Percentiles rank a stretch among this genome's conserved stretches.
phyloP scores from a whole-genome alignment of 345 rosid species.

The Camelina neglecta region DNA sequence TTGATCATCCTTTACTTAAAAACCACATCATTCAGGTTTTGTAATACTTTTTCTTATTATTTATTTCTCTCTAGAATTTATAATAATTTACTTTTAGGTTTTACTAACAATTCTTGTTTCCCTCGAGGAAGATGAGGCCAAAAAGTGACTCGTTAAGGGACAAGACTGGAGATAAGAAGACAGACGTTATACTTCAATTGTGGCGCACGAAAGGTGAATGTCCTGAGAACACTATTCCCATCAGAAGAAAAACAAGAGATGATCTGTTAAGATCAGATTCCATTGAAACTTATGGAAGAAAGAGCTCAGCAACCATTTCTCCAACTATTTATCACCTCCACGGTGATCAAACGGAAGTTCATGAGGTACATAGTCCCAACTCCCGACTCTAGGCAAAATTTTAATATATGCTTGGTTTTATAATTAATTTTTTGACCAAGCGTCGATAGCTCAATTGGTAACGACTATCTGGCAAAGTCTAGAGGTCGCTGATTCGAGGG shows the following conservation, averaged over 20 bases:
- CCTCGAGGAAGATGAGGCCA: conserved; percentile 14
- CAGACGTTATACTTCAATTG: conserved; percentile 40
- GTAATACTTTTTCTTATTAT: not conserved
- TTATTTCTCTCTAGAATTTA: not conserved
- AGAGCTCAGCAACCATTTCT: conserved; percentile 10
- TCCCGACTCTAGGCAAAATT: not conserved
- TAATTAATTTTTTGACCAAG: not conserved
- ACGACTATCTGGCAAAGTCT: too few relatives aligned
- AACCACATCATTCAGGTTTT: conserved; percentile 49
- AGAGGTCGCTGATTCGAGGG: too few relatives aligned
- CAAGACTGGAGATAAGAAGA: conserved; percentile 5
- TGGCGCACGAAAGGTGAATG: conserved; percentile 64
- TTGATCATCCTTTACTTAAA: conserved; percentile 48
- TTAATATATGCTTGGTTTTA: not conserved
- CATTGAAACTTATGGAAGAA: conserved; percentile 53
- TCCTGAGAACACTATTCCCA: conserved; percentile 57
- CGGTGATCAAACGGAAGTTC: conserved; percentile 14
- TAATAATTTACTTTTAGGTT: conserved; percentile 4
- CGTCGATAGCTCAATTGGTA: too few relatives aligned
- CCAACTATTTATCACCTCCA: not conserved
- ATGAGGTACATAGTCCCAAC: conserved; percentile 33
- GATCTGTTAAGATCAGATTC: conserved; percentile 33
- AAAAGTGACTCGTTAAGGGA: not conserved
- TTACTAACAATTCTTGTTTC: not conserved
- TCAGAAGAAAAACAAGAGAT: conserved; percentile 42